phyloP scores from a whole-genome alignment of 768 basidiomycete species.

The Leccinellum rugosiceps region DNA sequence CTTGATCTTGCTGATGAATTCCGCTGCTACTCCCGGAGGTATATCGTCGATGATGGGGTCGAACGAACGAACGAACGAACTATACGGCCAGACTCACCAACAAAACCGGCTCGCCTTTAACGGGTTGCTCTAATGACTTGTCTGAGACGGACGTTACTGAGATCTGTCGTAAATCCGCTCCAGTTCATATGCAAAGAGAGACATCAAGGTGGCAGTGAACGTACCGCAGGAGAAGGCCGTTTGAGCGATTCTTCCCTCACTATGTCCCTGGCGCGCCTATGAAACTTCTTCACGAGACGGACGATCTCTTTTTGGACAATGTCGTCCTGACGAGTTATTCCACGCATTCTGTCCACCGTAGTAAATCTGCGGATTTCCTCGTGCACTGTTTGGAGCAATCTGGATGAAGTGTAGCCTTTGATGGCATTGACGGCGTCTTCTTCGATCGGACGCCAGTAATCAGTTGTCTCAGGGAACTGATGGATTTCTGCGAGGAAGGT shows the following conservation, averaged over 20 bases:
- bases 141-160: neutral
- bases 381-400: neutral
- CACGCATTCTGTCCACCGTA: neutral
- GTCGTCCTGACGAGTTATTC: neutral
- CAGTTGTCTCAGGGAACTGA: neutral
- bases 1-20: neutral
- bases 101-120: neutral
- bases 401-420: neutral
- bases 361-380: neutral
- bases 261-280: neutral
- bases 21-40: neutral
- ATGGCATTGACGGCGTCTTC: conserved; percentile 3
- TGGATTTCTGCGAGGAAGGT: conserved; percentile 2
- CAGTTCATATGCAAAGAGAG: neutral
- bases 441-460: neutral
- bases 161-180: neutral
- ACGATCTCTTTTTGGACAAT: neutral
- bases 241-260: neutral
- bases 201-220: neutral
- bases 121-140: neutral
- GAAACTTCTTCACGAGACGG: conserved; percentile 1
- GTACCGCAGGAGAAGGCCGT: neutral
- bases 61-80: neutral
- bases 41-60: neutral
- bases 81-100: neutral